These are phyloP conservation scores for Cucumis hystrix DNA, from an alignment of 306 rosid genomes.

Conservation along the genomic window DNA sequence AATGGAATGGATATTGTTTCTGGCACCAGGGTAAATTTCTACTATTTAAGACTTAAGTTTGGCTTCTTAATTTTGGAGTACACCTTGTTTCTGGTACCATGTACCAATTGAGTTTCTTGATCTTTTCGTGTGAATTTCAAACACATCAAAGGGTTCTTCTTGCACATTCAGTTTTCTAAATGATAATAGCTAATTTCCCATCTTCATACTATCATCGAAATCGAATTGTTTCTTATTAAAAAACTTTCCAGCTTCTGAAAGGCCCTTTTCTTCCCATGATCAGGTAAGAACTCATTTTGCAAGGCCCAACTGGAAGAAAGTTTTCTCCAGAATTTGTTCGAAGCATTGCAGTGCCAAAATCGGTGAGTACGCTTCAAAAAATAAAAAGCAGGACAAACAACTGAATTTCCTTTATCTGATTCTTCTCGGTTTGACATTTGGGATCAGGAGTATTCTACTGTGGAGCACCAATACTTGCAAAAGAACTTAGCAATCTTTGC, in stretches of 20 bases:
- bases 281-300: slow-evolving; percentile 99
- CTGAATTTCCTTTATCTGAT: slow-evolving; percentile 8
- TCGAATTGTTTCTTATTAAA: no score
- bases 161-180: not conserved
- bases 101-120: not conserved
- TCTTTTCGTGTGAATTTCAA: not conserved
- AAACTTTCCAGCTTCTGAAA: not conserved
- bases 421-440: slow-evolving; percentile 14
- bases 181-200: not conserved
- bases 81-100: not conserved
- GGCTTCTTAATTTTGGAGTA: not conserved
- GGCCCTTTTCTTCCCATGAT: not conserved
- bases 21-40: slow-evolving; percentile 65
- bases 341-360: slow-evolving; percentile 83
- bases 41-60: not conserved
- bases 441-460: slow-evolving; percentile 85
- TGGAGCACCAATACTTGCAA: slow-evolving; percentile 92
- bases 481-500: slow-evolving; percentile 88
- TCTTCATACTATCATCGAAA: no score
- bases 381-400: not conserved
- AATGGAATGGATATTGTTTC: slow-evolving; percentile 97
- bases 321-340: slow-evolving; percentile 74
- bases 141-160: not conserved
- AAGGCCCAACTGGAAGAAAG: slow-evolving; percentile 99
- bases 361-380: slow-evolving; percentile 31